Evolutionary conservation across 352 stramenopile genomes (phyloP).

Genomic region (Thraustotheca clavata): DNA sequence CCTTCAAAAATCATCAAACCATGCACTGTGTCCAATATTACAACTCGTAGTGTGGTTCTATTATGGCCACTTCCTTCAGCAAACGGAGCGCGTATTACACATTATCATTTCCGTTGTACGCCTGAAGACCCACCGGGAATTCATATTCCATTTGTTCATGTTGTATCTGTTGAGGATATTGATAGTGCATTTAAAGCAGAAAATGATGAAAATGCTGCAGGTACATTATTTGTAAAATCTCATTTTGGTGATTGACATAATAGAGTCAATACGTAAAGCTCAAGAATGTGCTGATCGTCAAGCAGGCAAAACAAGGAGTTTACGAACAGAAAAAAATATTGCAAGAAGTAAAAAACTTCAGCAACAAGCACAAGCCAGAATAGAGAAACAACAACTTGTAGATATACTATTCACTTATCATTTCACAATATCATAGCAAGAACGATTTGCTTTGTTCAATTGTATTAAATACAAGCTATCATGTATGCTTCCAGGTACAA

Average conservation of each 20-base stretch:
- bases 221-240: background rate
- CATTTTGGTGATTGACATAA: no score
- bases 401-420: background rate
- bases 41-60: slow-evolving; percentile 35
- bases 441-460: background rate
- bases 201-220: background rate
- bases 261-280: background rate
- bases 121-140: slow-evolving; percentile 39
- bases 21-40: slow-evolving; percentile 29
- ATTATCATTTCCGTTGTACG: slow-evolving; percentile 46
- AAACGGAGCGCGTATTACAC: slow-evolving; percentile 45
- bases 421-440: background rate
- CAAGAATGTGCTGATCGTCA: background rate
- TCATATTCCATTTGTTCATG: slow-evolving; percentile 30
- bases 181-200: slow-evolving; percentile 1
- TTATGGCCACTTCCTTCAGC: slow-evolving; percentile 39
- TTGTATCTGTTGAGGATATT: slow-evolving; percentile 28
- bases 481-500: slow-evolving; percentile 48
- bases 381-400: background rate
- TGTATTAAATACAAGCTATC: slow-evolving; percentile 27
- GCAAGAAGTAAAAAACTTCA: background rate
- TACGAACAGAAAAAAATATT: background rate
- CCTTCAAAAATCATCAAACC: slow-evolving; percentile 39
- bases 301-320: background rate
- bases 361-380: background rate